phyloP scores from a whole-genome alignment of 1,139 yeast genomes.

The Entelexis sorbosivorans region DNA sequence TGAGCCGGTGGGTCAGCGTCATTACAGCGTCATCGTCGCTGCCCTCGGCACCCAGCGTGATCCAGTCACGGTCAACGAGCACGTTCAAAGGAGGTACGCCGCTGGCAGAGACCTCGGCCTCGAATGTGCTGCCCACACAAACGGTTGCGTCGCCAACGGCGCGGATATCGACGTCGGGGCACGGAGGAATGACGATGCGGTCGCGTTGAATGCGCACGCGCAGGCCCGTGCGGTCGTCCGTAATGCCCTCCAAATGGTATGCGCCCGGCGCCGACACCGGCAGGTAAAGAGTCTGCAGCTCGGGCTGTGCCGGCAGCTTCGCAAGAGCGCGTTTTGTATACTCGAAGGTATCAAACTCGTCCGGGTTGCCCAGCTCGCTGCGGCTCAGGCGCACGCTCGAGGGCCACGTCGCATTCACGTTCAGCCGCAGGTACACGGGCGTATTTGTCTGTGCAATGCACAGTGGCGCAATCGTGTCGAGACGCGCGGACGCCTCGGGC shows the following conservation, averaged over 20 bases:
- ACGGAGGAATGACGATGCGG: constrained; percentile 55
- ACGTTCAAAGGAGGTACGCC: constrained; percentile 22
- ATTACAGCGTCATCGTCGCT: constrained; percentile 7
- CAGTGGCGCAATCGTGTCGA: constrained; percentile 58
- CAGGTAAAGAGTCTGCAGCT: constrained; percentile 26
- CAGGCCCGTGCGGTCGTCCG: constrained; percentile 49
- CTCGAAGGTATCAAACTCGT: constrained; percentile 37
- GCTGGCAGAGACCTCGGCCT: constrained; percentile 10
- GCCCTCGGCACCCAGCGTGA: constrained; percentile 11
- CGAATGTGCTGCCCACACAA: constrained; percentile 13
- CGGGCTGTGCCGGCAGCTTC: constrained; percentile 34
- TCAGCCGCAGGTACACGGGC: constrained; percentile 50
- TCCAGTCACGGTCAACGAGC: constrained; percentile 10
- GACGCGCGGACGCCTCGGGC: constrained; percentile 80
- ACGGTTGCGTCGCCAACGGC: constrained; percentile 1
- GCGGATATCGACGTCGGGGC: constrained; percentile 57
- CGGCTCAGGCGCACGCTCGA: constrained; percentile 43
- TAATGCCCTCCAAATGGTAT: constrained; percentile 55
- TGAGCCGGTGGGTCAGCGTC: neutral
- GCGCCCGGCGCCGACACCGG: constrained; percentile 63
- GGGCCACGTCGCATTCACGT: constrained; percentile 72
- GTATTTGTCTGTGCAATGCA: constrained; percentile 23
- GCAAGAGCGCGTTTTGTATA: constrained; percentile 48
- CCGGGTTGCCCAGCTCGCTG: constrained; percentile 47
- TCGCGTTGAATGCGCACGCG: constrained; percentile 55